Base-by-base conservation (phyloP, 2,329 filamentous ascomycete genomes). In the Ilyonectria mors-panacis region DNA sequence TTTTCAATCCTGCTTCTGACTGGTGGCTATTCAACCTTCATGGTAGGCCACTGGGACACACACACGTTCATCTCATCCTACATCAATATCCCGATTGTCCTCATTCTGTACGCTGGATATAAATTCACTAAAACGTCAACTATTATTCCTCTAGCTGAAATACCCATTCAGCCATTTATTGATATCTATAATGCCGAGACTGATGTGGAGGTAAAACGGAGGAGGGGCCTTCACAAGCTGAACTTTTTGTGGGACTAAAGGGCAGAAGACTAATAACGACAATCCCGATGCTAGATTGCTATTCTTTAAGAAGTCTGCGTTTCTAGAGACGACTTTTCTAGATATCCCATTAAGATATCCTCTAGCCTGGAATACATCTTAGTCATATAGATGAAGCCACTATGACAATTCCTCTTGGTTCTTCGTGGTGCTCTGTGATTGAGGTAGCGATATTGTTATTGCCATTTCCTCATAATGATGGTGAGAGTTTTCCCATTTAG, bases 21-120 rank as follows among this genome's bases (percentile, higher is more conserved):
- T 72, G 93, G 93, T 74, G 92, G 91, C 2, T 94, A 93, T 78
- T 85, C 88, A 50, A 87, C 91, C 35, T 94, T 94, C 79, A 90
- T 89, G 79, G 86, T 89, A 0, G 81, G 83, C 17, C 81, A 88
- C 17, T 94, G 89, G 87, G 86, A 82, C 37, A 84, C 85, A 0
- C 83, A 85, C 19, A 83, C 81, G 70, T 94, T 94, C 73, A 66
- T 89, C n/a, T 84, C 86, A 1, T 82, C 78, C 77, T 93, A 88
- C 74, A 82, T 91, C 76, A 89, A 83, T 44, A 80, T 89, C 1
- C 88, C 81, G 61, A 85, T 82, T 71, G 90, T 91, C 78, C 68
- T 87, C 5, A 80, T 81, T 2, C 80, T 91, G 6, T 91, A 89
- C 73, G 19, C 85, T 19, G 87, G 85, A 10, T 89, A 91, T 79